Percentiles rank a stretch among this genome's conserved stretches.
These are phyloP conservation scores for Gloeophyllum trabeum DNA, from an alignment of 768 basidiomycete species.

Conservation along the genomic window DNA sequence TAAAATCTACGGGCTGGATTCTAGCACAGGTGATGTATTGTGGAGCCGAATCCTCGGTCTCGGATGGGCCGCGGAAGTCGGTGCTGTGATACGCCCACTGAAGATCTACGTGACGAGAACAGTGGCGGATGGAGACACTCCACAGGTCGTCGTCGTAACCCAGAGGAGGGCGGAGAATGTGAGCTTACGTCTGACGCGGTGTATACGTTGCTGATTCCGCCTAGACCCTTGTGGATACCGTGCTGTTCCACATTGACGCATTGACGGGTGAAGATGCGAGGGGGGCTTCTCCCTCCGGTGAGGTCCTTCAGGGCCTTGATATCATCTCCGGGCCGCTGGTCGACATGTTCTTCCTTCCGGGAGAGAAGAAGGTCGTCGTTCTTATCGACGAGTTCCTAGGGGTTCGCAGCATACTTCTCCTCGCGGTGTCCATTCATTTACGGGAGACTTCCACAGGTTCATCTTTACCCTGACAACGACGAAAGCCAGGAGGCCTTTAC, in stretches of 20 bases:
- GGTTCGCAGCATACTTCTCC: conserved; percentile 27
- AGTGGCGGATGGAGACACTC: conserved; percentile 32
- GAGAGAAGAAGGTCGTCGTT: conserved; percentile 36
- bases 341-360: conserved; percentile 44
- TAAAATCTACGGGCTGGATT: conserved; percentile 76
- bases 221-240: conserved; percentile 59
- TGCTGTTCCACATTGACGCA: conserved; percentile 67
- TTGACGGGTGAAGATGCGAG: conserved; percentile 60
- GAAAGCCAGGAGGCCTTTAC: conserved; percentile 31
- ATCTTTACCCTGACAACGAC: conserved; percentile 56
- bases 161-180: conserved; percentile 57
- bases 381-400: conserved; percentile 72
- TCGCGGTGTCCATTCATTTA: neutral
- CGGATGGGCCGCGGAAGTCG: conserved; percentile 50
- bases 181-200: conserved; percentile 12
- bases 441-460: conserved; percentile 26
- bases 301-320: conserved; percentile 46
- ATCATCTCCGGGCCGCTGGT: conserved; percentile 46
- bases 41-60: conserved; percentile 76
- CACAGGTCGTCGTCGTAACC: conserved; percentile 52
- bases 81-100: conserved; percentile 42
- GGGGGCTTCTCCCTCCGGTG: conserved; percentile 19
- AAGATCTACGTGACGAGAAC: conserved; percentile 47
- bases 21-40: conserved; percentile 60
- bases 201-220: conserved; percentile 1